These are phyloP conservation scores for Ceratocystiopsis minuta DNA, from an alignment of 2,329 filamentous ascomycete species.

Conservation along the genomic window DNA sequence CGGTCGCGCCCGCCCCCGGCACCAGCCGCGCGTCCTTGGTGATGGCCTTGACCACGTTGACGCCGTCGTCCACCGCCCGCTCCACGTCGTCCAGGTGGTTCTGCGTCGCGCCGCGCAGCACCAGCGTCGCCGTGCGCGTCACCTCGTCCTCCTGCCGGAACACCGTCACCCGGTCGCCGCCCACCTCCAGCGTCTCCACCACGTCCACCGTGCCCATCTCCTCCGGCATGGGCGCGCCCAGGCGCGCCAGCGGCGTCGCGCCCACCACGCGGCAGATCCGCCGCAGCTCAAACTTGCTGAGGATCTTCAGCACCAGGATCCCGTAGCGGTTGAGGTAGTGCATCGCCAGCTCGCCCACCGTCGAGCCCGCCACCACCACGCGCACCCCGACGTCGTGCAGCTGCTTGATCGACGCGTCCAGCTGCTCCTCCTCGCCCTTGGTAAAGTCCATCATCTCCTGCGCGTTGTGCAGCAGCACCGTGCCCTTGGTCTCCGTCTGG, in stretches of 20 bases:
- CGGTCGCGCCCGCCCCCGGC: conserved; percentile 83
- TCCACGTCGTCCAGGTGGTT: conserved; percentile 97
- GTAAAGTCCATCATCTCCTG: conserved; percentile 99
- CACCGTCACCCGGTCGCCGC: conserved; percentile 92
- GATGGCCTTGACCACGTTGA: conserved; percentile 97
- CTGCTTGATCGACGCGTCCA: conserved; percentile 86
- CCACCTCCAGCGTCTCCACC: conserved; percentile 94
- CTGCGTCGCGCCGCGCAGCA: conserved; percentile 87
- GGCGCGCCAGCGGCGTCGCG: conserved; percentile 83
- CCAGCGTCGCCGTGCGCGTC: conserved; percentile 83
- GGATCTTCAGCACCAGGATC: conserved; percentile 88
- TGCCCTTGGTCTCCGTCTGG: conserved; percentile 98
- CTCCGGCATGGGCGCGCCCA: conserved; percentile 98
- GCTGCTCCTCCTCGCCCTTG: conserved; percentile 84
- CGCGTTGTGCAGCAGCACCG: conserved; percentile 87
- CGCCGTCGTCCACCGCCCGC: conserved; percentile 90
- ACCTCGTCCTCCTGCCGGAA: conserved; percentile 91
- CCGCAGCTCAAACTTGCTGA: conserved; percentile 95
- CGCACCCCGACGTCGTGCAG: conserved; percentile 84
- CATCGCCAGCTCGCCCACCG: conserved; percentile 86
- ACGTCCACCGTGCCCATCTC: conserved; percentile 93
- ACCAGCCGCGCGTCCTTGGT: conserved; percentile 84
- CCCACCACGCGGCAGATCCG: conserved; percentile 90
- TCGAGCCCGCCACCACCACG: conserved; percentile 79
- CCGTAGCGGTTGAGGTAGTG: conserved; percentile 97